These are phyloP conservation scores for Hypoxylon sp. DNA, from an alignment of 2,329 filamentous ascomycete genomes.

Conservation along the genomic window DNA sequence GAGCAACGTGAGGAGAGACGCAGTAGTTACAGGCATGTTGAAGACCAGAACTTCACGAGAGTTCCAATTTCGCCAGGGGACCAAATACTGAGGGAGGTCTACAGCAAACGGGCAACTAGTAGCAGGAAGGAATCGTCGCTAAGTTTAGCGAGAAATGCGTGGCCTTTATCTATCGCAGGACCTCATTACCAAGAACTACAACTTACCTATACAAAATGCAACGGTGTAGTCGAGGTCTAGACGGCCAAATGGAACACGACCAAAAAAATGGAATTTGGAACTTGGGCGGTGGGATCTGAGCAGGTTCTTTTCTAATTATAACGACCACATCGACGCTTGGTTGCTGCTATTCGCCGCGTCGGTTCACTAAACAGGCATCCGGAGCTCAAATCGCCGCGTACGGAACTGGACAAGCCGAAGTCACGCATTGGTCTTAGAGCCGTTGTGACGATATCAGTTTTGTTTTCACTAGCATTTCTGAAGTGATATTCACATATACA, in stretches of 20 bases:
- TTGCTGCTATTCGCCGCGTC: constrained; percentile 27
- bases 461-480: not conserved
- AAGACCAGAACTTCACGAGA: constrained; percentile 2
- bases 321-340: constrained; percentile 2
- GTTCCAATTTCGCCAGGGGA: not conserved
- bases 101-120: not conserved
- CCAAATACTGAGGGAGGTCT: not conserved
- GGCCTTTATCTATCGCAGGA: constrained; percentile 30
- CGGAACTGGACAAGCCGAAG: constrained; percentile 44
- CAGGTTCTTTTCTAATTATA: constrained; percentile 25
- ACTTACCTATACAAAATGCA: constrained; percentile 20
- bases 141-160: constrained; percentile 1
- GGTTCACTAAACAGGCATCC: constrained; percentile 35
- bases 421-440: constrained; percentile 37
- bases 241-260: not conserved
- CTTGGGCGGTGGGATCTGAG: constrained; percentile 25
- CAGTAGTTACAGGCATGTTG: constrained; percentile 44
- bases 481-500: not conserved
- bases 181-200: constrained; percentile 18
- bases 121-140: not conserved
- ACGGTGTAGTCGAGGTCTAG: constrained; percentile 19
- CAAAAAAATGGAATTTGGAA: constrained; percentile 12
- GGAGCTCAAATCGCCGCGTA: constrained; percentile 42
- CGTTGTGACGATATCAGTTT: constrained; percentile 5
- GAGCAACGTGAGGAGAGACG: constrained; percentile 44